Conservation (phyloP, 2,329 filamentous ascomycete genomes). For the Plectosphaerella cucumerina region DNA sequence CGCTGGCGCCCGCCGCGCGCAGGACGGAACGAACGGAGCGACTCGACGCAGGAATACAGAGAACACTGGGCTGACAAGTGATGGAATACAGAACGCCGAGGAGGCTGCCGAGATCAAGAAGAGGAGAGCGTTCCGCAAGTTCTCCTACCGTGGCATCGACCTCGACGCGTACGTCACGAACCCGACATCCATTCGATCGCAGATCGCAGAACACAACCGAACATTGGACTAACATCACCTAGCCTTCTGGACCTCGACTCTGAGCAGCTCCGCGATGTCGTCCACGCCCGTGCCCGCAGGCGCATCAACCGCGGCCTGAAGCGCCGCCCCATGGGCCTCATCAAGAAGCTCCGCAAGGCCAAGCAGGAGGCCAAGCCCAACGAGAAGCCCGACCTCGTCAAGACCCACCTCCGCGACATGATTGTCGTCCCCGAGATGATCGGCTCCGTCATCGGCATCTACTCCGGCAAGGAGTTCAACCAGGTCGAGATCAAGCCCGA, state of each 20-base stretch:
- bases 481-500: slow-evolving; percentile 99
- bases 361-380: slow-evolving; percentile 99
- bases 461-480: slow-evolving; percentile 99
- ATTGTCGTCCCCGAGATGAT: slow-evolving; percentile 99
- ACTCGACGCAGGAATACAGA: slow-evolving; percentile 7
- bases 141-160: slow-evolving; percentile 98
- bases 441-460: slow-evolving; percentile 96
- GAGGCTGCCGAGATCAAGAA: slow-evolving; percentile 99
- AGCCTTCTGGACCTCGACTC: slow-evolving; percentile 98
- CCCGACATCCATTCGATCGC: slow-evolving; percentile 15
- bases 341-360: slow-evolving; percentile 99
- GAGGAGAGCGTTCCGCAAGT: slow-evolving; percentile 99
- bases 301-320: slow-evolving; percentile 99
- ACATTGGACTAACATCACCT: not conserved
- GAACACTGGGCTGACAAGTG: slow-evolving; percentile 20
- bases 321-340: slow-evolving; percentile 99
- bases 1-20: not conserved
- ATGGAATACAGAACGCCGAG: slow-evolving; percentile 73
- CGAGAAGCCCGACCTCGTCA: slow-evolving; percentile 99
- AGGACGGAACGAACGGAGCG: not conserved
- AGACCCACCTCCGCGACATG: slow-evolving; percentile 99
- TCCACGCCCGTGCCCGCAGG: slow-evolving; percentile 96
- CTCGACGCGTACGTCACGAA: slow-evolving; percentile 84
- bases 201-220: slow-evolving; percentile 5
- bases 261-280: slow-evolving; percentile 98